These are phyloP conservation scores for Emergomyces pasteurianus DNA, from an alignment of 2,329 filamentous ascomycete genomes.

Conservation along the genomic window DNA sequence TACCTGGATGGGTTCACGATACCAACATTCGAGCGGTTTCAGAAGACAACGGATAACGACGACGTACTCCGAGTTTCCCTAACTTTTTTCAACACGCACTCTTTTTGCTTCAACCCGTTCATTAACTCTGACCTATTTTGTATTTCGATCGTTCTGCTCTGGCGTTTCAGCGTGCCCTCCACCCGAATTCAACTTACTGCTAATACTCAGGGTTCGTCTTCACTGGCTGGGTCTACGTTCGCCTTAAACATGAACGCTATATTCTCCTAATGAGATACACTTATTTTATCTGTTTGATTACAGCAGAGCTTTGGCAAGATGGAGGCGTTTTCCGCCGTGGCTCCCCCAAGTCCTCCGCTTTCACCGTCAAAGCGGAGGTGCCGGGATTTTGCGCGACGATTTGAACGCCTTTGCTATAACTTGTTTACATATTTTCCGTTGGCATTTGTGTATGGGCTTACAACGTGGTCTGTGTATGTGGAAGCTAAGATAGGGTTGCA, in stretches of 20 bases:
- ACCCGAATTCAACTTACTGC: not conserved
- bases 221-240: not conserved
- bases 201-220: not conserved
- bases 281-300: not conserved
- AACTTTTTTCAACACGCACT: not conserved
- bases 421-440: conserved; percentile 76
- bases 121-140: not conserved
- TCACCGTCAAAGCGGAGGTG: conserved; percentile 31
- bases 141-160: not conserved
- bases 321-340: conserved; percentile 27
- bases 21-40: too few species aligned
- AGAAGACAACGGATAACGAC: not conserved
- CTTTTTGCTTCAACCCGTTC: not conserved
- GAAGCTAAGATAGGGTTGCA: conserved; percentile 58
- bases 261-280: not conserved
- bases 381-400: conserved; percentile 32
- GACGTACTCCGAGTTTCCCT: not conserved
- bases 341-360: conserved; percentile 24
- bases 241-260: not conserved
- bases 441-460: conserved; percentile 74
- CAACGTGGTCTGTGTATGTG: conserved; percentile 91
- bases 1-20: too few species aligned
- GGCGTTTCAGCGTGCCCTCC: too few species aligned
- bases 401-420: conserved; percentile 75
- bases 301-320: conserved; percentile 14